Percentiles rank a stretch among this genome's conserved stretches.
phyloP scores from a whole-genome alignment of 306 rosid genomes.

The Lupinus albus region DNA sequence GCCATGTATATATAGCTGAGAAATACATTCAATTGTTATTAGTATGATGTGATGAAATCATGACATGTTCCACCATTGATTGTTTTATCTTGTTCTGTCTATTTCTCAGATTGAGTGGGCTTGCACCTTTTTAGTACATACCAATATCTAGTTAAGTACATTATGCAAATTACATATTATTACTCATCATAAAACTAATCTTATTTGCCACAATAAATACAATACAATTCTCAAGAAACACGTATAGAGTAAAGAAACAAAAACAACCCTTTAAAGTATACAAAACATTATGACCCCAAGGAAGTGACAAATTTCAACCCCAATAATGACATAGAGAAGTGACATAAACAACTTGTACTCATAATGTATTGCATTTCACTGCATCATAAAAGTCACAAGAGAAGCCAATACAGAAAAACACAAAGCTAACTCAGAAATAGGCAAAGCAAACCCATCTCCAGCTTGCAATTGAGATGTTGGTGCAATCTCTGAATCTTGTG shows the following conservation, averaged over 20 bases:
- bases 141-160: slow-evolving; percentile 2
- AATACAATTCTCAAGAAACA: slow-evolving; percentile 3
- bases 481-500: slow-evolving; percentile 45
- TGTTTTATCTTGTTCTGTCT: not conserved
- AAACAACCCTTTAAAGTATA: not conserved
- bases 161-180: slow-evolving; percentile 19
- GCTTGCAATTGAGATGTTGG: slow-evolving; percentile 57
- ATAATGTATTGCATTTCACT: slow-evolving; percentile 25
- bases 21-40: not conserved
- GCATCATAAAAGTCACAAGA: slow-evolving; percentile 46
- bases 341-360: no score
- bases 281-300: no score
- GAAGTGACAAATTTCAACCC: slow-evolving; percentile 36
- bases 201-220: not conserved
- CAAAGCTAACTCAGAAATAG: slow-evolving; percentile 43
- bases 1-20: not conserved
- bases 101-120: not conserved
- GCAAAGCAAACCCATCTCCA: slow-evolving; percentile 54
- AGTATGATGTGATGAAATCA: not conserved
- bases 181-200: slow-evolving; percentile 29
- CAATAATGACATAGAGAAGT: no score
- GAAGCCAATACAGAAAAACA: slow-evolving; percentile 51
- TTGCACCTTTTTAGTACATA: not conserved
- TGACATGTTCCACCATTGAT: not conserved
- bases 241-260: slow-evolving; percentile 13